Evolutionary conservation across 768 basidiomycete genomes (phyloP).

Genomic region (Leccinum longicurvipes): DNA sequence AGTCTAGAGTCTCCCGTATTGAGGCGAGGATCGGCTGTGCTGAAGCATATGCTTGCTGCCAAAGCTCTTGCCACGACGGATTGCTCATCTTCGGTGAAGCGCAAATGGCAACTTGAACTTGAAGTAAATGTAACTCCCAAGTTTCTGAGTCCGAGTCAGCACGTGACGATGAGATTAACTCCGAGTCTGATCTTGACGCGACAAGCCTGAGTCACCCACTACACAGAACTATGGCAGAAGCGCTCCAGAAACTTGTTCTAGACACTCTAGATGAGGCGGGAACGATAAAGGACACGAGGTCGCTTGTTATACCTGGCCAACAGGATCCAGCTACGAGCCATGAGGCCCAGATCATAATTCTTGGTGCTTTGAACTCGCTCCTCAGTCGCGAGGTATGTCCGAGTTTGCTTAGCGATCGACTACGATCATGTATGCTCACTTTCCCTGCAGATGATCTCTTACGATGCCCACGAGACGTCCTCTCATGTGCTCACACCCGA

Average conservation of each 20-base stretch:
- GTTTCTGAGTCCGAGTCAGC: too few species aligned
- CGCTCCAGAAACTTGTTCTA: slow-evolving; percentile 76
- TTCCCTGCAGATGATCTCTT: slow-evolving; percentile 69
- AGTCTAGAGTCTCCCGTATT: slow-evolving; percentile 41
- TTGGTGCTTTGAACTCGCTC: slow-evolving; percentile 90
- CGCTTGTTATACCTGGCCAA: slow-evolving; percentile 64
- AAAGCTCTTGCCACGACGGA: slow-evolving; percentile 30
- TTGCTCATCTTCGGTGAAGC: slow-evolving; percentile 13
- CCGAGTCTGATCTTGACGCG: neutral
- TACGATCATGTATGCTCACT: slow-evolving; percentile 11
- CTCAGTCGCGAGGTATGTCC: slow-evolving; percentile 73
- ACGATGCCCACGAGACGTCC: slow-evolving; percentile 72
- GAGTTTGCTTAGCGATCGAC: slow-evolving; percentile 2
- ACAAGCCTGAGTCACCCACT: slow-evolving; percentile 1
- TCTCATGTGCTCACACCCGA: slow-evolving; percentile 78
- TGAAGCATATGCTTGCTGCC: slow-evolving; percentile 64
- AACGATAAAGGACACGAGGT: slow-evolving; percentile 65
- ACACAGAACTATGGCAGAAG: slow-evolving; percentile 58
- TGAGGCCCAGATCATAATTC: slow-evolving; percentile 80
- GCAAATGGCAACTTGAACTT: slow-evolving; percentile 1
- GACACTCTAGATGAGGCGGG: slow-evolving; percentile 59
- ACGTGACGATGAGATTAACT: slow-evolving; percentile 18
- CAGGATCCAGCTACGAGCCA: slow-evolving; percentile 53
- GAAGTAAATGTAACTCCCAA: too few species aligned
- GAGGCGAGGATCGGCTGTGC: slow-evolving; percentile 53